These are phyloP conservation scores for Syzygium grande DNA, from an alignment of 345 rosid species.

Conservation along the genomic window DNA sequence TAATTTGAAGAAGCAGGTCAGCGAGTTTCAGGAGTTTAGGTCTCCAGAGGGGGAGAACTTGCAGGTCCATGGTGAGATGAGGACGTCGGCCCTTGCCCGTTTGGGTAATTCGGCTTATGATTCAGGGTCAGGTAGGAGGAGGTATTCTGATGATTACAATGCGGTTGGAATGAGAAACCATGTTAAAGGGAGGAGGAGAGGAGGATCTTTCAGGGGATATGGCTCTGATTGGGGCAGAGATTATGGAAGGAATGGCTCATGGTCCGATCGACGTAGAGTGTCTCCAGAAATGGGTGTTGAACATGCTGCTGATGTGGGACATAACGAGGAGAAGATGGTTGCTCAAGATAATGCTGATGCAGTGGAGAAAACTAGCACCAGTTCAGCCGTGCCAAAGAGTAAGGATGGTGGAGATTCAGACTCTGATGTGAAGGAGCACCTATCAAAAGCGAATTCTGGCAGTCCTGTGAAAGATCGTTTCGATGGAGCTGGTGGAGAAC, in stretches of 20 bases:
- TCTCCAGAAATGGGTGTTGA: slow-evolving; percentile 32
- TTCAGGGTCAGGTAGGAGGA: slow-evolving; percentile 40
- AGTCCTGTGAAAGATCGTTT: slow-evolving; percentile 27
- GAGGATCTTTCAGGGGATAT: slow-evolving; percentile 38
- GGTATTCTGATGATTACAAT: slow-evolving; percentile 52
- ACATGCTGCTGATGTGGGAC: slow-evolving; percentile 36
- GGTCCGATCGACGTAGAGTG: slow-evolving; percentile 57
- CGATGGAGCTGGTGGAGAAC: slow-evolving; percentile 27
- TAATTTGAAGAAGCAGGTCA: slow-evolving; percentile 46
- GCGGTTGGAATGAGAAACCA: slow-evolving; percentile 40
- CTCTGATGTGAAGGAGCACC: slow-evolving; percentile 37
- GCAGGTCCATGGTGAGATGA: slow-evolving; percentile 29
- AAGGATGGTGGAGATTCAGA: slow-evolving; percentile 48
- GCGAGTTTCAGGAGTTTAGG: slow-evolving; percentile 52
- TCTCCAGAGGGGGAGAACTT: slow-evolving; percentile 46
- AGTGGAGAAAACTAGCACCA: slow-evolving; percentile 37
- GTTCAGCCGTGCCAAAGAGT: slow-evolving; percentile 28
- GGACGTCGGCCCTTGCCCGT: slow-evolving; percentile 45
- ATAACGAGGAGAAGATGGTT: slow-evolving; percentile 46
- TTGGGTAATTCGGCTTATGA: slow-evolving; percentile 38
- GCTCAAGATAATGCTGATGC: slow-evolving; percentile 44
- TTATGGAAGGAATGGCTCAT: slow-evolving; percentile 58
- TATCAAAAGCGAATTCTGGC: slow-evolving; percentile 45
- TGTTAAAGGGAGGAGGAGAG: slow-evolving; percentile 58
- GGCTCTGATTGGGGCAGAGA: slow-evolving; percentile 63